Evolutionary conservation across 2,329 filamentous ascomycete genomes (phyloP).

Genomic region (Alternaria sp.): DNA sequence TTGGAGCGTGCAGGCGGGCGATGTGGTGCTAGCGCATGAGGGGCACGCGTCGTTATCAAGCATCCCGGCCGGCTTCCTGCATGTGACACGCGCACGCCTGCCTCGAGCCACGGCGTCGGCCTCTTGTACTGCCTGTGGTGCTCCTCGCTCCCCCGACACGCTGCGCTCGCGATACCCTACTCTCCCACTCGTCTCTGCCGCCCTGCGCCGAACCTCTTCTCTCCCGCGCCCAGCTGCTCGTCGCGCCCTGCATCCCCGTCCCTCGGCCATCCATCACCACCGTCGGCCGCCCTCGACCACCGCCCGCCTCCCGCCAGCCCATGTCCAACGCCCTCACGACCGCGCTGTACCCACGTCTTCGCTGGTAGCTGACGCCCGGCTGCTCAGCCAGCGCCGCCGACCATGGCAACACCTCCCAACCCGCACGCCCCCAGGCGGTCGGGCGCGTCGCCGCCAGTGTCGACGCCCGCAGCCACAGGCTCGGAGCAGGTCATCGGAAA

Average conservation of each 20-base stretch:
- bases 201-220: neutral
- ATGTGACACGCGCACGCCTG: neutral
- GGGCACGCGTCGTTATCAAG: neutral
- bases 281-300: slow-evolving; percentile 8
- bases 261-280: slow-evolving; percentile 7
- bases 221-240: neutral
- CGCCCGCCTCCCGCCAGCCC: slow-evolving; percentile 25
- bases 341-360: slow-evolving; percentile 47
- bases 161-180: neutral
- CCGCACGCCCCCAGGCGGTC: slow-evolving; percentile 45
- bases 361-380: slow-evolving; percentile 43
- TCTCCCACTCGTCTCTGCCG: neutral
- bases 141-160: neutral
- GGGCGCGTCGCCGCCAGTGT: slow-evolving; percentile 42
- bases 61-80: neutral
- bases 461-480: slow-evolving; percentile 29
- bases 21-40: neutral
- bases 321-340: slow-evolving; percentile 49
- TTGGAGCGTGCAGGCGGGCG: neutral
- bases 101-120: neutral
- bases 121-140: neutral
- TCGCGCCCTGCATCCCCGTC: slow-evolving; percentile 2
- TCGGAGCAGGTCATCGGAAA: slow-evolving; percentile 65
- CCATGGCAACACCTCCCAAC: slow-evolving; percentile 43
- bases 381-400: slow-evolving; percentile 40